Evolutionary conservation across 1,284 basidiomycete genomes (phyloP).

Genomic region (Vanrija humicola): DNA sequence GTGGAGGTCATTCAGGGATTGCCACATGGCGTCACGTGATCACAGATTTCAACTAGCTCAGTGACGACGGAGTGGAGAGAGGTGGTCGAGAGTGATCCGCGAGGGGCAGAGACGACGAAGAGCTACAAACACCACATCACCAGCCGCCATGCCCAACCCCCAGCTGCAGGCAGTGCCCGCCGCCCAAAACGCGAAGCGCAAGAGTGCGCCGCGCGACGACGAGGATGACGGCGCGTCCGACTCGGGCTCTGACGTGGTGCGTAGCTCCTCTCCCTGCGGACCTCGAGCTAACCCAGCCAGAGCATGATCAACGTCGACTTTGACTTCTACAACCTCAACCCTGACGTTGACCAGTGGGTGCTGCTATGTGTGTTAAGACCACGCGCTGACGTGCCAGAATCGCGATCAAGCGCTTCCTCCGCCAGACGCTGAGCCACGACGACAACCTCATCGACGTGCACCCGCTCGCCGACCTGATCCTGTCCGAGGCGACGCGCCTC

Average conservation of each 20-base stretch:
- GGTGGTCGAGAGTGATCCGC: no score
- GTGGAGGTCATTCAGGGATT: background rate
- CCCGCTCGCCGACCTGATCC: slow-evolving; percentile 71
- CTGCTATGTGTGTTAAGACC: background rate
- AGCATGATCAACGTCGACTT: slow-evolving; percentile 78
- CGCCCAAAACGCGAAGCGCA: slow-evolving; percentile 28
- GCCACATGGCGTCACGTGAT: background rate
- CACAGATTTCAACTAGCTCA: no score
- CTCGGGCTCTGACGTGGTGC: slow-evolving; percentile 40
- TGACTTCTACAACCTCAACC: slow-evolving; percentile 83
- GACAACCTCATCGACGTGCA: slow-evolving; percentile 65
- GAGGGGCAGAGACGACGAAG: no score
- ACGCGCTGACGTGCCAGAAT: slow-evolving; percentile 46
- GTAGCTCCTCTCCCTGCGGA: slow-evolving; percentile 2
- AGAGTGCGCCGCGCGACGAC: slow-evolving; percentile 37
- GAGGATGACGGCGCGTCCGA: slow-evolving; percentile 38
- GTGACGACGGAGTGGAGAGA: no score
- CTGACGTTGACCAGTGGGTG: slow-evolving; percentile 66
- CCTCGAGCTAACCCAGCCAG: slow-evolving; percentile 35
- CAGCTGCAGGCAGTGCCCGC: slow-evolving; percentile 18
- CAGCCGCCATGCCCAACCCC: slow-evolving; percentile 17
- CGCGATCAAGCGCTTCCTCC: slow-evolving; percentile 72
- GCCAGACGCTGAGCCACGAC: slow-evolving; percentile 78
- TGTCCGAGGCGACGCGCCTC: slow-evolving; percentile 55
- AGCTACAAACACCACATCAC: background rate